Percentiles rank a stretch among this genome's conserved stretches.
phyloP scores from a whole-genome alignment of 352 stramenopile species.

The Globisporangium splendens region DNA sequence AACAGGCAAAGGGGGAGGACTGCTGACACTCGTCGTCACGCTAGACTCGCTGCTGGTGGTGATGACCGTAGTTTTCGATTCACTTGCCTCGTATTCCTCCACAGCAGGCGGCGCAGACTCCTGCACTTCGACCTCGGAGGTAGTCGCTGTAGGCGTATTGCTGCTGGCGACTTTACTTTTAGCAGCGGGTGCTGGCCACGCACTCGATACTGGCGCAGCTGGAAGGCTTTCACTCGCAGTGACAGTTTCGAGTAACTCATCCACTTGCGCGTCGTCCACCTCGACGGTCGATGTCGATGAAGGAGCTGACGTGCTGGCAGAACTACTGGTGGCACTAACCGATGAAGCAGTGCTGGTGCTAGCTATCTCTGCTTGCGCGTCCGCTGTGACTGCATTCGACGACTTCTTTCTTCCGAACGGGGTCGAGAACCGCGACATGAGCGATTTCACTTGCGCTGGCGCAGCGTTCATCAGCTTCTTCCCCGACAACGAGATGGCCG shows the following conservation, averaged over 20 bases:
- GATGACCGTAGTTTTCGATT: too few species aligned
- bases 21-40: too few species aligned
- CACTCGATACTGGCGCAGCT: not conserved
- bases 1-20: too few species aligned
- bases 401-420: slow-evolving; percentile 16
- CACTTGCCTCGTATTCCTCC: too few species aligned
- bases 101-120: slow-evolving; percentile 1
- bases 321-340: not conserved
- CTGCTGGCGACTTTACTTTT: not conserved
- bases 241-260: too few species aligned
- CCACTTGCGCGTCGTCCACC: not conserved
- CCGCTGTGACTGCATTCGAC: not conserved
- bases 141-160: not conserved
- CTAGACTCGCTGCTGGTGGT: too few species aligned
- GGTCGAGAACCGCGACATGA: slow-evolving; percentile 20
- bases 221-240: too few species aligned
- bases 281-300: not conserved
- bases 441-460: slow-evolving; percentile 16
- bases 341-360: not conserved
- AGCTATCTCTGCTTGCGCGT: not conserved
- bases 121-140: slow-evolving; percentile 26
- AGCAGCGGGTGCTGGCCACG: not conserved
- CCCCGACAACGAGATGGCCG: slow-evolving; percentile 8
- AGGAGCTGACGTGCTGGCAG: not conserved
- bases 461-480: slow-evolving; percentile 21